Evolutionary conservation across 2,329 filamentous ascomycete genomes (phyloP), one percentile per base, ranked within the genome.

Genomic region (Arthrobotrys conoides): DNA sequence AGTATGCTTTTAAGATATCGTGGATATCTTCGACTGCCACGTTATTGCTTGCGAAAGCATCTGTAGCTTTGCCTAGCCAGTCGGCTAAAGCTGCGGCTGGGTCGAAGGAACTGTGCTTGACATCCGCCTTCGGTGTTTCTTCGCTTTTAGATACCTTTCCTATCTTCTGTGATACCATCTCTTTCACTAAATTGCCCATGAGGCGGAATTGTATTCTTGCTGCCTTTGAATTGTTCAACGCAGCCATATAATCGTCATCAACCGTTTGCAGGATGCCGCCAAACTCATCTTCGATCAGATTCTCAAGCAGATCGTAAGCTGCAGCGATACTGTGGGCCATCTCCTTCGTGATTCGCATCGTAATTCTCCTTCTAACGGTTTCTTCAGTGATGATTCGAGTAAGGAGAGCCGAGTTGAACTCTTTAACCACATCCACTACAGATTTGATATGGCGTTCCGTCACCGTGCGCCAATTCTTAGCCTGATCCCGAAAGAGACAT

Each of bases 1-100:
- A 92, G 83, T 90, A 92, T 1, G 87, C 86, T 27, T 85, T 83
- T 0, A 92, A 84, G 0, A 88, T 87, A 76, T 92, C 87, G 71
- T 91, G 88, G 2, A 92, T 87, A 9, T 89, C 86, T 5, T 82
- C 76, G 0, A 51, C 48, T 8, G 10, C 12, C 4, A 18, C 6
- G 6, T 51, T 8, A 0, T 4, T 22, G 6, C 48, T 20, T 12
- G 6, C 20, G 10, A 51, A 51, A 30, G 27, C 27, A 30, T 30
- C 27, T 30, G 27, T 30, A 30, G 27, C 27, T 30, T 30, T 30
- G 27, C 6, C 6, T 30, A 30, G 27, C 27, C 27, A 30, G 27
- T 30, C 27, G 27, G 27, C 27, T 30, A 30, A 30, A 30, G 27
- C 27, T 30, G 27, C 27, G 27, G 27, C 27, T 30, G 27, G 27